Base-by-base conservation (phyloP, 2,329 filamentous ascomycete genomes). In the Aspergillus bombycis region DNA sequence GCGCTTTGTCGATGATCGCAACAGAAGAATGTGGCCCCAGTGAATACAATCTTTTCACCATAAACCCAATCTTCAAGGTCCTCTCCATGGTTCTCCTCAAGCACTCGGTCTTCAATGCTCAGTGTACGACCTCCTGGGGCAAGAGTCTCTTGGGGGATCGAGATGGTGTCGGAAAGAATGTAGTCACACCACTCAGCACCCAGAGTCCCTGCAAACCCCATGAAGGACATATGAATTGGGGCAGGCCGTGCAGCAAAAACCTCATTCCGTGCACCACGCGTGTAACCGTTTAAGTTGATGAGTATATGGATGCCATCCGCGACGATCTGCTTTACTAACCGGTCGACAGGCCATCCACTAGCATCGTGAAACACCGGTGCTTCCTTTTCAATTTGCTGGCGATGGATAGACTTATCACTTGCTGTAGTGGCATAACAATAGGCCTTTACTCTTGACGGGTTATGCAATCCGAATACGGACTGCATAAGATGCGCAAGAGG, bases 161-260 rank as follows among this genome's bases (percentile, higher is more conserved):
- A 93, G 1, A 91, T 94, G 57, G 91, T 84, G 73, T 99, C 95
- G 4, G 95, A 94, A 30, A 98, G 86, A 19, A 99, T 89, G 73
- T 99, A 99, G 76, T 99, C 95, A 71, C 95, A 99, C 95, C 95
- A 99, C 75, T 99, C 95, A 3, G 95, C 95, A 7, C 95, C 95
- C 1, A 99, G 82, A 0, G 94, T 97, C 11, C 95, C 95, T 0
- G 95, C 95, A 75, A 99, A 99, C 0, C 95, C 95, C 95, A 99
- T 99, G 73, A 99, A 99, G 0, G 95, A 97, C 95, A 99, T 99
- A 69, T 99, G 95, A 50, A 99, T 93, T 0, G 95, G 95, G 2
- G 94, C 93, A 19, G 95, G 93, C 30, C 96, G 88, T 26, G 95
- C 95, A 26, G 95, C 95, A 76, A 99, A 99, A 4, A 99, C 90